Base-by-base conservation (phyloP, 2,329 filamentous ascomycete species). In the Aspergillus novofumigatus region DNA sequence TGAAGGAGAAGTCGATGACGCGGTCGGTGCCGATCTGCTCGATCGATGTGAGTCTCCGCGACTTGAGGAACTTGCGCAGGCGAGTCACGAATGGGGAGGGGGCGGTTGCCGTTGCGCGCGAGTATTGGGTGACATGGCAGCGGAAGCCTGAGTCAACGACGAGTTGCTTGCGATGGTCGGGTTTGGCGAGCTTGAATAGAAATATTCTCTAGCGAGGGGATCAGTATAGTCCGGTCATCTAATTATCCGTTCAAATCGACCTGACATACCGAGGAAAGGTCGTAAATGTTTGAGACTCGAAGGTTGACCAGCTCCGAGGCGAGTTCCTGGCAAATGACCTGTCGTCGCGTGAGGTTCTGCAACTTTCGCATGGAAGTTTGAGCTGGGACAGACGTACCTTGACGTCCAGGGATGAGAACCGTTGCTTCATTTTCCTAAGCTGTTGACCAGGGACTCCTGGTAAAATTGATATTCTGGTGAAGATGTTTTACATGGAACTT, bases 241-340 rank as follows among this genome's bases (percentile, higher is more conserved):
- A 60, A 47, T 29, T 45, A 26, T 26, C 10, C 17, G 3, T 44
- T 29, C 45, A 29, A 50, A 63, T 20, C 29, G 29, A 51, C 5
- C 41, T 25, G 8, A 53, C 77, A 35, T 77, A 84, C 82, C 63
- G 92, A 92, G 61, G 91, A 96, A 58, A 99, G 85, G 74, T 99
- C 94, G 78, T 99, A 97, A 72, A 97, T 88, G 72, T 99, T 99
- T 61, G 90, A 86, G 52, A 97, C 84, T 62, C 94, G 90, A 60
- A 97, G 82, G 58, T 86, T 85, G 57, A 88, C 85, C 54, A 99
- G 83, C 62, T 83, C 84, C 61, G 84, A 80, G 58, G 91, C 88
- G 61, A 99, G 89, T 83, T 99, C 94, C 73, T 96, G 91, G 56
- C 92, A 89, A 71, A 97, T 95, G 75, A 96, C 91, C 91, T 96